These are phyloP conservation scores for Pseudocercospora musae DNA, from an alignment of 2,329 filamentous ascomycete species.

Conservation along the genomic window DNA sequence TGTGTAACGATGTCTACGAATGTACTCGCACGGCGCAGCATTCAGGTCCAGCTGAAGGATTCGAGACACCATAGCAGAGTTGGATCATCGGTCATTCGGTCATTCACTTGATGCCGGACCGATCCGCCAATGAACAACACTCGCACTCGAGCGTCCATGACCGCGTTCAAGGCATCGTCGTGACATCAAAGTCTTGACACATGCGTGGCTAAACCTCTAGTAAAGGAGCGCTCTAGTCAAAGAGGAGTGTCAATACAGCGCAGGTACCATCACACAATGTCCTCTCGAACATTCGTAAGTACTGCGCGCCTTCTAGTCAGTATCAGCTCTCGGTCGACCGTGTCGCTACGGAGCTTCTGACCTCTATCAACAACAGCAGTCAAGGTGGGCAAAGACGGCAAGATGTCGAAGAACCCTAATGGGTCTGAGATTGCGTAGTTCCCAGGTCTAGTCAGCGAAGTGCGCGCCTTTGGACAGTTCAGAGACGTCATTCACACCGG, in stretches of 20 bases:
- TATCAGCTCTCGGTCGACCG: not conserved
- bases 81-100: not conserved
- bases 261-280: slow-evolving; percentile 10
- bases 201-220: not conserved
- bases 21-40: not conserved
- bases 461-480: slow-evolving; percentile 58
- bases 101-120: not conserved
- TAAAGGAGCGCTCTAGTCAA: too few relatives aligned
- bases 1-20: not conserved
- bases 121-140: slow-evolving; percentile 1
- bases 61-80: not conserved
- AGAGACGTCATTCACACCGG: slow-evolving; percentile 62
- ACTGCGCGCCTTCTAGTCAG: slow-evolving; percentile 7
- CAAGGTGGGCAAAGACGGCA: slow-evolving; percentile 34
- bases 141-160: not conserved
- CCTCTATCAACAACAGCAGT: slow-evolving; percentile 25
- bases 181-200: slow-evolving; percentile 6
- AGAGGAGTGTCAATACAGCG: not conserved
- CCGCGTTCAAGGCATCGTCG: not conserved
- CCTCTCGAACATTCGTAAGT: slow-evolving; percentile 13
- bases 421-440: slow-evolving; percentile 59
- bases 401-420: slow-evolving; percentile 33
- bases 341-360: slow-evolving; percentile 9
- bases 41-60: not conserved
- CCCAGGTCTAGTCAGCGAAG: slow-evolving; percentile 52